Base-by-base conservation (phyloP, 768 basidiomycete genomes). In the Paxillus rubicundulus region DNA sequence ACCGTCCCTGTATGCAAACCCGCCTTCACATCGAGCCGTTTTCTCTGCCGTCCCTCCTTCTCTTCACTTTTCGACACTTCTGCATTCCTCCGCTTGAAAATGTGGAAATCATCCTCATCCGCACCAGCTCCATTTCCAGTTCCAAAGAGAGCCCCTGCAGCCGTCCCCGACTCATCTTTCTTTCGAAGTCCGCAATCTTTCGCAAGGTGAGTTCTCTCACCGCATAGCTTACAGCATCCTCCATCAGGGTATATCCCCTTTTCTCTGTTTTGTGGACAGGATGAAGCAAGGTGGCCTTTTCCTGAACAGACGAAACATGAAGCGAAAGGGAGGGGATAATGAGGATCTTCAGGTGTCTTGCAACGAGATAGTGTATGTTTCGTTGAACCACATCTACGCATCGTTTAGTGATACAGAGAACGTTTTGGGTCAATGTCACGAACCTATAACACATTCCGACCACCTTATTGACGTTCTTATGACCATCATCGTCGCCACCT, bases 61-160 rank as follows among this genome's bases (percentile, higher is more conserved):
- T 78, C 82, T 61, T 86, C 84, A 24, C 83, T 81, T 27, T 70
- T 75, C 27, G 87, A 82, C 0, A 90, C 74, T 53, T 86, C 82
- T 9, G 67, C 71, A 41, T 75, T 81, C 48, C 73, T 78, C 40
- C 92, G 80, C 64, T 85, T 86, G 67, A 93, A 78, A 1, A 76
- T 75, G 67, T 94, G 93, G 71, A 95, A 97, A 66, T 97, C 95
- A 63, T 98, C 95, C 68, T 98, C 95, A 65, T 98, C 95, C 9
- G 95, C 87, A 20, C 92, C 92, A 0, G 79, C 83, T 36, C 76
- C 82, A 28, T 65, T 65, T 1, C 77, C 77, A 1, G 50, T 71
- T 24, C 68, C 68, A 14, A 72, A 62, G 43, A 65, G 38, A 9
- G 61, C 45, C 16, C 49, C 44, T 16, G 55, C 49, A 0, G 52